Base-by-base conservation (phyloP, 345 rosid genomes). In the Carallia pectinifolia region DNA sequence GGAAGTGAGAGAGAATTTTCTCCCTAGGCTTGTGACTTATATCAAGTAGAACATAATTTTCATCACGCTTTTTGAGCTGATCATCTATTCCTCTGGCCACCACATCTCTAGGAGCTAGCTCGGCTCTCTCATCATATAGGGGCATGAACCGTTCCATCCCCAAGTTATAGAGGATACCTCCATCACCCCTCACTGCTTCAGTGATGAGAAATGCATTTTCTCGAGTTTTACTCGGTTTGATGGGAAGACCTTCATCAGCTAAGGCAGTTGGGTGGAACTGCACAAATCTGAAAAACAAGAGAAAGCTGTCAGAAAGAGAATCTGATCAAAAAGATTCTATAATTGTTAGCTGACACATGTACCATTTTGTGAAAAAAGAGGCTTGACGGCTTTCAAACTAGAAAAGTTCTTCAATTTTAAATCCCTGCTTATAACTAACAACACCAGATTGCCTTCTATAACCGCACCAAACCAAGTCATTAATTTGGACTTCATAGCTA, bases 231-330 rank as follows among this genome's bases (percentile, higher is more conserved):
- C 56, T 73, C 33, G 89, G 91, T 79, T 87, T 82, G 67, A 84
- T 74, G 50, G 97, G 97, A 71, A 95, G 96, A 63, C 99, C 99
- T 82, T 92, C 91, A 18, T 90, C 99, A 29, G 99, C 97, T 76
- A 95, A 83, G 75, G 99, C 97, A 67, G 97, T 95, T 4, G 99
- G 99, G 74, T 95, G 99, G 80, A 95, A 95, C 83, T 92, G 97
- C 74, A 95, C 99, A 70, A 95, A 95, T 77, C 99, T 92, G 87
- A 71, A 44, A 69, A 66, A 55, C 64, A 55, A 64, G 38, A 38
- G 50, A 61, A 59, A 39, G 37, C 44, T 36, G 39, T 63, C 63
- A 71, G 63, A 54, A 52, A 40, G 19, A 64, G 63, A 37, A 61
- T 38, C 17, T 55, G n/a, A 44, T 54, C 64, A 56, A 65, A 27